These are phyloP conservation scores for Vitis labrusca DNA, from an alignment of 164 flowering plant species.

Conservation along the genomic window DNA sequence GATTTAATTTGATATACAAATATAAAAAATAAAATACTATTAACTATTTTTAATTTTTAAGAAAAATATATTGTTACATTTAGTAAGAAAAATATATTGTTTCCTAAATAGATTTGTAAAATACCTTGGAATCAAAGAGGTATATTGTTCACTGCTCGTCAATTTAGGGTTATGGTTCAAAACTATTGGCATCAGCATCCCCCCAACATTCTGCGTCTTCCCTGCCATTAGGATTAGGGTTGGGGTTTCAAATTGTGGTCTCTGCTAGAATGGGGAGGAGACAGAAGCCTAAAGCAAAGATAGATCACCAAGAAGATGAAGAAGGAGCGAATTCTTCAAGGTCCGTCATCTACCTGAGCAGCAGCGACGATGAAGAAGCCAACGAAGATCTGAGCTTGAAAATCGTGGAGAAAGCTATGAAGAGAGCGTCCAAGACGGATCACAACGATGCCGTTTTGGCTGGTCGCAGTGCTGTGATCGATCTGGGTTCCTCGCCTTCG, in stretches of 20 bases:
- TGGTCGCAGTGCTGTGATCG: constrained; percentile 3
- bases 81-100: too few relatives aligned
- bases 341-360: constrained; percentile 16
- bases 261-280: constrained; percentile 21
- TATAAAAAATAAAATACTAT: too few relatives aligned
- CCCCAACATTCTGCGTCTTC: background rate
- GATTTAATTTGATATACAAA: too few relatives aligned
- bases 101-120: too few relatives aligned
- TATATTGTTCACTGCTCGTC: too few relatives aligned
- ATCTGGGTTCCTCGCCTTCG: background rate
- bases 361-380: constrained; percentile 59
- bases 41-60: too few relatives aligned
- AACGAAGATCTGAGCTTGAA: constrained; percentile 64
- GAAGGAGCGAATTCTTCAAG: constrained; percentile 6
- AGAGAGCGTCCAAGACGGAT: constrained; percentile 26
- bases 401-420: constrained; percentile 53
- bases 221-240: background rate
- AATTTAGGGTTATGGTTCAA: too few relatives aligned
- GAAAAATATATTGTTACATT: too few relatives aligned
- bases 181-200: too few relatives aligned
- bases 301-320: constrained; percentile 21
- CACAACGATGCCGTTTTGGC: background rate
- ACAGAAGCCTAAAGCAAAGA: constrained; percentile 23
- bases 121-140: too few relatives aligned
- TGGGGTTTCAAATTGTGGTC: constrained; percentile 2